phyloP scores from a whole-genome alignment of 83 land plant genomes.

The Diphasiastrum complanatum region DNA sequence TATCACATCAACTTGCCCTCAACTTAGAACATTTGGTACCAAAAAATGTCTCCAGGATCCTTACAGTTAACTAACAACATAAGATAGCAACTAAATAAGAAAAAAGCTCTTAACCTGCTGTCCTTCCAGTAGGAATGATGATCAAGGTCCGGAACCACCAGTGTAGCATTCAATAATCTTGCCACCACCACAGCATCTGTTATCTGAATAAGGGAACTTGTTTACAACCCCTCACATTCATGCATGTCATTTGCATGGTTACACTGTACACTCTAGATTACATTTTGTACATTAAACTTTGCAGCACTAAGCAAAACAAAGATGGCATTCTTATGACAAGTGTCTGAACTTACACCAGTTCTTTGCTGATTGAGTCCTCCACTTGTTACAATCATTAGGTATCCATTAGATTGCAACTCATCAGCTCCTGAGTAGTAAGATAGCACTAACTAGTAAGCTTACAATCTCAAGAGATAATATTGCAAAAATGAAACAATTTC shows the following conservation, averaged over 20 bases:
- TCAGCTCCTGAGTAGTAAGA: no score
- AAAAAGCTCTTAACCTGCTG: constrained; percentile 8
- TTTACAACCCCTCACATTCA: no score
- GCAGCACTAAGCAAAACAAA: no score
- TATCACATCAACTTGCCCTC: no score
- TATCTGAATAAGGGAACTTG: constrained; percentile 11
- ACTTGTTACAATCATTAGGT: constrained; percentile 4
- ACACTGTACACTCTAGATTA: no score
- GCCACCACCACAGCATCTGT: constrained; percentile 32
- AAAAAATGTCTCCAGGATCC: no score
- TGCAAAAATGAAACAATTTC: no score
- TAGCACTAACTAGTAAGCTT: no score
- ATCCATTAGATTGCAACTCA: constrained; percentile 15
- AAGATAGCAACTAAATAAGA: background rate
- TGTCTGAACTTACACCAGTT: background rate
- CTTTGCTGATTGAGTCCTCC: background rate
- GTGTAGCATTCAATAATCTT: constrained; percentile 24
- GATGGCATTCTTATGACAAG: background rate
- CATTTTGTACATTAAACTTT: no score
- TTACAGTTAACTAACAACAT: background rate
- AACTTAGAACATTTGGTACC: no score
- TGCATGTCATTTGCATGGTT: no score
- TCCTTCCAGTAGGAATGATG: constrained; percentile 32
- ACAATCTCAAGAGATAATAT: no score
- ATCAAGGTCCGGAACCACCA: constrained; percentile 25